Percentiles rank a stretch among this genome's conserved stretches.
These are phyloP conservation scores for Babesia divergens DNA, from an alignment of 169 alveolate genomes.

Conservation along the genomic window DNA sequence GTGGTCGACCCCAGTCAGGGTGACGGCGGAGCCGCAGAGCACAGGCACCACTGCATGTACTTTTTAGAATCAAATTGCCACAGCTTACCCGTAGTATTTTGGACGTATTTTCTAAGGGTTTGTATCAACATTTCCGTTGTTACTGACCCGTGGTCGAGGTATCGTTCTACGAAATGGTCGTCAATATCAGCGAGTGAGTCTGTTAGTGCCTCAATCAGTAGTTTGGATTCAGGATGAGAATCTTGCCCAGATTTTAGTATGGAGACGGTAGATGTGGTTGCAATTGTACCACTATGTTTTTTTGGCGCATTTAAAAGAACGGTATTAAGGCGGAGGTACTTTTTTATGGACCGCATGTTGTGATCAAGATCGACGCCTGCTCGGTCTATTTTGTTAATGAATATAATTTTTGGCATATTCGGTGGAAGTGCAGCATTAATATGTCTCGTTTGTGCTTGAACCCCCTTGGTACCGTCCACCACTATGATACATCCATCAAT, in stretches of 20 bases:
- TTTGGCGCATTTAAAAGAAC: constrained; percentile 5
- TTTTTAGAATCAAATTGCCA: not conserved
- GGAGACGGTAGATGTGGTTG: not conserved
- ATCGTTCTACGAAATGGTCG: constrained; percentile 10
- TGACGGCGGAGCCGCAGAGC: constrained; percentile 42
- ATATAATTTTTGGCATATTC: constrained; percentile 82
- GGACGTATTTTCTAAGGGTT: not conserved
- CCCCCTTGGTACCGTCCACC: constrained; percentile 86
- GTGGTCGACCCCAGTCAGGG: constrained; percentile 27
- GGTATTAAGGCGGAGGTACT: constrained; percentile 3
- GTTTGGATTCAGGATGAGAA: not conserved
- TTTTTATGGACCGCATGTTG: constrained; percentile 8
- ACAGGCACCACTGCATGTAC: constrained; percentile 23
- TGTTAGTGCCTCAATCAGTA: not conserved
- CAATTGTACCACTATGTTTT: not conserved
- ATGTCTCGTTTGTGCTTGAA: constrained; percentile 83
- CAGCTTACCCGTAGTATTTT: not conserved
- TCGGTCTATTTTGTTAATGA: constrained; percentile 86
- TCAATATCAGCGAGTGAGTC: constrained; percentile 13
- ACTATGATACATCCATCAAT: constrained; percentile 86
- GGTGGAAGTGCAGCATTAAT: constrained; percentile 83
- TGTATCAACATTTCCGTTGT: not conserved
- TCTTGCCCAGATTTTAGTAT: not conserved
- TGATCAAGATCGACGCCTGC: constrained; percentile 30
- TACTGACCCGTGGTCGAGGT: constrained; percentile 11